Base-by-base conservation (phyloP, 73 alveolate genomes). In the Breviolum minutum region DNA sequence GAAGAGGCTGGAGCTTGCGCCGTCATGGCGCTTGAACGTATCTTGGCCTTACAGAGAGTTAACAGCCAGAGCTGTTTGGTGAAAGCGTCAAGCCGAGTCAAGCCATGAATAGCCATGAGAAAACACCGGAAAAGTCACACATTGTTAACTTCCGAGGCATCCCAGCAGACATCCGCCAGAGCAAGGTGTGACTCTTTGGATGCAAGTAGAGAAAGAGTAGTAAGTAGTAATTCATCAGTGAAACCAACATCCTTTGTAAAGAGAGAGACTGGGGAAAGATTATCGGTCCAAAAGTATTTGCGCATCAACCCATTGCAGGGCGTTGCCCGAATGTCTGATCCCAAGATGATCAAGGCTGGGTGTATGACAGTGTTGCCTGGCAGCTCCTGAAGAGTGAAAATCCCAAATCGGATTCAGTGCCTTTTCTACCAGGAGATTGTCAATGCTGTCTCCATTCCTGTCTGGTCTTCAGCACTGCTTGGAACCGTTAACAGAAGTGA, bases 1-100 rank as follows among this genome's bases (percentile, higher is more conserved):
- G 99, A 95, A 48, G 98, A 82, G 83, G 99, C 99, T 26, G 99
- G 99, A n/a, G 99, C 99, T 24, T 95, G 99, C 70, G 99, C 99
- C n/a, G 99, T 95, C 79, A 95, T 95, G 99, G 99, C 99, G 22
- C 96, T 95, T 70, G 99, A 95, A 69, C 97, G 97, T 76, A 66
- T 30, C 95, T 66, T 73, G 95, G 95, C 82, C 10, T 40, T 79
- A 27, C 87, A 79, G 64, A 13, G 13, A 40, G 54, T 40, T 40
- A 4, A 22, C 54, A 40, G 54, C 54, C 54, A 40, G 54, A 40
- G 54, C 54, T 14, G 10, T 71, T 26, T 71, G 32, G 17, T 73
- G 11, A 29, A 17, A 14, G 32, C 83, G 19, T 73, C 16, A 9
- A 27, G 87, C 86, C 86, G 22, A 27, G 83, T 29, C 83, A 9